phyloP scores from a whole-genome alignment of 495 filamentous ascomycete species.

The Hapsidospora chrysogenum region DNA sequence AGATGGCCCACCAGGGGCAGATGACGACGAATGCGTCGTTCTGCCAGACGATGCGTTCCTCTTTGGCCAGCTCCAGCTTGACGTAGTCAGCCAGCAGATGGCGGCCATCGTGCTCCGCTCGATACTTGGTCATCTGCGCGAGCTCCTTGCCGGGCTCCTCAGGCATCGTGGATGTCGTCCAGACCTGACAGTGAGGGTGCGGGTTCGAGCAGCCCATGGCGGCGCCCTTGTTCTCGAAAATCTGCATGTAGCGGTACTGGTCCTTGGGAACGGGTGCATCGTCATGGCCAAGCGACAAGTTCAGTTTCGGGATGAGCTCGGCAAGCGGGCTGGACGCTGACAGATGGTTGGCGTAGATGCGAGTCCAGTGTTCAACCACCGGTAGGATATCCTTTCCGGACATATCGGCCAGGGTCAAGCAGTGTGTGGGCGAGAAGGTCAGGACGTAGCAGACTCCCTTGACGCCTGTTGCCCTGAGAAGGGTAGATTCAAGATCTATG shows the following conservation, averaged over 20 bases:
- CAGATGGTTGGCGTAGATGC: slow-evolving; percentile 70
- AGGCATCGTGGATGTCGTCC: slow-evolving; percentile 79
- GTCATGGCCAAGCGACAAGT: not conserved
- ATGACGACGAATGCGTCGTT: slow-evolving; percentile 70
- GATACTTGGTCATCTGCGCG: slow-evolving; percentile 59
- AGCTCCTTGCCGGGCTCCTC: slow-evolving; percentile 76
- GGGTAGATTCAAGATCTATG: slow-evolving; percentile 52
- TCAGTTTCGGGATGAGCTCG: slow-evolving; percentile 18
- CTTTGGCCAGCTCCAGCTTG: slow-evolving; percentile 60
- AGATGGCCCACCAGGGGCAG: slow-evolving; percentile 93
- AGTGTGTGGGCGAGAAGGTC: slow-evolving; percentile 78
- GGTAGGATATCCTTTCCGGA: slow-evolving; percentile 49
- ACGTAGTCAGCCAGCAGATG: slow-evolving; percentile 80
- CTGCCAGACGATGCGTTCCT: slow-evolving; percentile 73
- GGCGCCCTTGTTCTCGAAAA: slow-evolving; percentile 96
- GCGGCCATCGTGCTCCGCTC: slow-evolving; percentile 45
- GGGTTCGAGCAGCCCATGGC: slow-evolving; percentile 99
- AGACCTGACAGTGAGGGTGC: slow-evolving; percentile 91
- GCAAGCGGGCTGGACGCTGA: slow-evolving; percentile 51
- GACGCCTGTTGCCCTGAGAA: slow-evolving; percentile 71
- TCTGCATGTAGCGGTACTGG: slow-evolving; percentile 95
- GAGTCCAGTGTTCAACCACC: slow-evolving; percentile 72
- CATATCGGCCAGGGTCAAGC: slow-evolving; percentile 84
- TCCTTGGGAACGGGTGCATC: slow-evolving; percentile 31
- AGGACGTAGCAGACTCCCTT: slow-evolving; percentile 97